Evolutionary conservation across 106 monocot species (phyloP).

Genomic region (Dioscorea zingiberensis): DNA sequence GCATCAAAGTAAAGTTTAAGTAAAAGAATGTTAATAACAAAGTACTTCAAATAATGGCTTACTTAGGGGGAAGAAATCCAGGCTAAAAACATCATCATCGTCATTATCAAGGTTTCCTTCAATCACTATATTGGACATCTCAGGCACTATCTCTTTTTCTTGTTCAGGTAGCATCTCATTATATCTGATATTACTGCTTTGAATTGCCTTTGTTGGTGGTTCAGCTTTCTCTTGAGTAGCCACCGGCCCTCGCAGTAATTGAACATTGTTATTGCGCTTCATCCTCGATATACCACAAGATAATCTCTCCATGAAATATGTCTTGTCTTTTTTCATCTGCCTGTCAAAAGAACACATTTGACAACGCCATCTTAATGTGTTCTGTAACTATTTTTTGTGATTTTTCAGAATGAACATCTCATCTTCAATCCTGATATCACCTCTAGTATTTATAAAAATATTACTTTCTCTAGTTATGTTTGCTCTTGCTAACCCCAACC

Average conservation of each 20-base stretch:
- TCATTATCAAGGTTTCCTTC: conserved; percentile 10
- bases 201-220: background rate
- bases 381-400: too few species aligned
- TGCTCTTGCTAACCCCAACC: too few species aligned
- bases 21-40: too few species aligned
- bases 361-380: too few species aligned
- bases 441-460: too few species aligned
- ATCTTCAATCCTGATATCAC: too few species aligned
- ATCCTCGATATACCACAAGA: conserved; percentile 42
- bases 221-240: background rate
- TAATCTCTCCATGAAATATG: conserved; percentile 35
- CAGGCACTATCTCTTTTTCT: background rate
- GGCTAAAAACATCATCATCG: conserved; percentile 38
- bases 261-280: conserved; percentile 21
- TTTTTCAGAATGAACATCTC: too few species aligned
- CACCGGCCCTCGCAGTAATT: conserved; percentile 21
- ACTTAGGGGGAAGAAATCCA: conserved; percentile 25
- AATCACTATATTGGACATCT: background rate
- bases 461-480: too few species aligned
- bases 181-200: background rate
- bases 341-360: conserved; percentile 8
- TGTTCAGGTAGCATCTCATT: conserved; percentile 11
- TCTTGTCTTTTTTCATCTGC: conserved; percentile 46
- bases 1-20: too few species aligned
- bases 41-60: background rate